A percentile compares a stretch with the other conserved stretches of the same genome.
Conservation (phyloP, 2,329 filamentous ascomycete genomes). For the Trichoderma sp. region DNA sequence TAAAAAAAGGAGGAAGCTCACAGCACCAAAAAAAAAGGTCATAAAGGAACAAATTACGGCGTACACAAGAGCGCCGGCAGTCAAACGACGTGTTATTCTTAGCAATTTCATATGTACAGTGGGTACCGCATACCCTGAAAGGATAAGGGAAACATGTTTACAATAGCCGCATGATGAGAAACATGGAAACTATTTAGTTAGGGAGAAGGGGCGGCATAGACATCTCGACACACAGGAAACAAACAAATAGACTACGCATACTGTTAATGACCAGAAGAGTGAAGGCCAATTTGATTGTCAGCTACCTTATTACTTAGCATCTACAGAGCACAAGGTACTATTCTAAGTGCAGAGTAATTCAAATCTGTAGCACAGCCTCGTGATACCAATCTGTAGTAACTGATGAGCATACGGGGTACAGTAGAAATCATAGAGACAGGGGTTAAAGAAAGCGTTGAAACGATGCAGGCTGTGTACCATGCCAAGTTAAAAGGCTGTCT, state of each 20-base stretch:
- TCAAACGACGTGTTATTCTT: slow-evolving; percentile 26
- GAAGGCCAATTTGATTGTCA: not conserved
- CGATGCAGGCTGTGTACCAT: not conserved
- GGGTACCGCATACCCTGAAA: slow-evolving; percentile 13
- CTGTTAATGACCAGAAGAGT: not conserved
- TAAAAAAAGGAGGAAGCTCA: slow-evolving; percentile 27
- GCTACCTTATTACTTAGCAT: not conserved
- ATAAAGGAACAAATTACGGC: slow-evolving; percentile 29
- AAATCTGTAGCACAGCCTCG: not conserved
- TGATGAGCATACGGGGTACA: not conserved
- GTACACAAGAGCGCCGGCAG: slow-evolving; percentile 18
- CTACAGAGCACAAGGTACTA: not conserved
- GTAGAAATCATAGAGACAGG: not conserved
- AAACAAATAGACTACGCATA: slow-evolving; percentile 18
- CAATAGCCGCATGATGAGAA: slow-evolving; percentile 17
- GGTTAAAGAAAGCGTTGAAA: not conserved
- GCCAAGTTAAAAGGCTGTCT: not conserved
- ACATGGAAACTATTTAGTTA: slow-evolving; percentile 6
- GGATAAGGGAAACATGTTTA: slow-evolving; percentile 19
- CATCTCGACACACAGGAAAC: slow-evolving; percentile 21
- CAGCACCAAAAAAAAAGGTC: slow-evolving; percentile 23
- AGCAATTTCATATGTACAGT: slow-evolving; percentile 28
- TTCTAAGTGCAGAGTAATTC: not conserved
- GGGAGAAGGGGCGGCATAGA: slow-evolving; percentile 15
- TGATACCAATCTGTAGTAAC: not conserved